Percentiles rank a stretch among this genome's conserved stretches.
Evolutionary conservation across 2,329 filamentous ascomycete species (phyloP).

Genomic region (Aspergillus japonicus): DNA sequence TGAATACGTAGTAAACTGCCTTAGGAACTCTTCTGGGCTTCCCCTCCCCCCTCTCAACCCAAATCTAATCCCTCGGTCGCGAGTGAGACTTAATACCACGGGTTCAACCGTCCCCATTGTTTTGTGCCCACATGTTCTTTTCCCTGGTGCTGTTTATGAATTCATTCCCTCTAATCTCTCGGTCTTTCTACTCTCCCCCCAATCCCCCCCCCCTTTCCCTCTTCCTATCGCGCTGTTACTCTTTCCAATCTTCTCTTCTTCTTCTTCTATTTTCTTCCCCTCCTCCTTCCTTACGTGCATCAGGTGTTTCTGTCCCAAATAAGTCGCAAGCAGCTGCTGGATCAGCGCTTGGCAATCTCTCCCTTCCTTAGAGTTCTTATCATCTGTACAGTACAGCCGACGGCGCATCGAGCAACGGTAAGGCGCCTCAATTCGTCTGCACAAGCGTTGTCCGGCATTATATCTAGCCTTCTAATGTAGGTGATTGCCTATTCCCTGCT

Average conservation of each 20-base stretch:
- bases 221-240: slow-evolving; percentile 5
- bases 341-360: slow-evolving; percentile 14
- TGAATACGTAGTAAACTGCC: background rate
- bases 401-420: background rate
- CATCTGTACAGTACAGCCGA: slow-evolving; percentile 1
- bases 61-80: background rate
- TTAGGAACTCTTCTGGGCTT: background rate
- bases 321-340: slow-evolving; percentile 18
- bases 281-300: background rate
- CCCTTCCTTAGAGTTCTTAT: slow-evolving; percentile 10
- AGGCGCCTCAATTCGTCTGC: slow-evolving; percentile 3
- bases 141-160: slow-evolving; percentile 2
- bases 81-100: slow-evolving; percentile 9
- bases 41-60: background rate
- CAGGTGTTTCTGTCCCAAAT: background rate
- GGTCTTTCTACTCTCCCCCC: background rate
- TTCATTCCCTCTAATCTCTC: slow-evolving; percentile 4
- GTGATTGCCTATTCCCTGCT: background rate
- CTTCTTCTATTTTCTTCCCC: background rate
- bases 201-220: background rate
- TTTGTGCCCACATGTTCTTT: slow-evolving; percentile 10
- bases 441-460: background rate
- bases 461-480: background rate
- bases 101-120: slow-evolving; percentile 6
- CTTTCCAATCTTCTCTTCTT: slow-evolving; percentile 11